A percentile compares a stretch with the other conserved stretches of the same genome.
Evolutionary conservation across 352 stramenopile species (phyloP).

Genomic region (Pythium dissotocum): DNA sequence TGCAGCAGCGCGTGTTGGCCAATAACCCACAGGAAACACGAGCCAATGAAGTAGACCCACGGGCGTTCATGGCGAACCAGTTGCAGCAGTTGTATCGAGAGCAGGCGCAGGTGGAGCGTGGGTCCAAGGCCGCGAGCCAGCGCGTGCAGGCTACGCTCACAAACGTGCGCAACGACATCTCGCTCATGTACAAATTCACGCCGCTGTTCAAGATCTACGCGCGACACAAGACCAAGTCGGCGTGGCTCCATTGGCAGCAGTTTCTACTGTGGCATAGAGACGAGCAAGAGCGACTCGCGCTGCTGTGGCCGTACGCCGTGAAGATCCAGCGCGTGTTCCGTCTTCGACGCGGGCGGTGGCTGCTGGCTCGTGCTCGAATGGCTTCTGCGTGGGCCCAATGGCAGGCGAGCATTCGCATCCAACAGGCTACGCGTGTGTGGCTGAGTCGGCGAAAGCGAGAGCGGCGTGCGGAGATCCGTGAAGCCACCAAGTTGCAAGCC

Average conservation of each 20-base stretch:
- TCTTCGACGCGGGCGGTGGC: conserved; percentile 37
- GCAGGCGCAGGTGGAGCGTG: conserved; percentile 29
- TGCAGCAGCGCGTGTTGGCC: conserved; percentile 16
- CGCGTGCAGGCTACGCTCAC: conserved; percentile 44
- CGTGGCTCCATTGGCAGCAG: conserved; percentile 40
- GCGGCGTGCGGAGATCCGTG: conserved; percentile 16
- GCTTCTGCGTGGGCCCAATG: conserved; percentile 38
- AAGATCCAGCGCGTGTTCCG: conserved; percentile 66
- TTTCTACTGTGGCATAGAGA: conserved; percentile 47
- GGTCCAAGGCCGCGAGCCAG: conserved; percentile 29
- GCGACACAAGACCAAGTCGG: conserved; percentile 37
- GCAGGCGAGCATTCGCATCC: conserved; percentile 37
- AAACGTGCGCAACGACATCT: conserved; percentile 42
- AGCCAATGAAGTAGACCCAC: conserved; percentile 28
- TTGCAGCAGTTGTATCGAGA: conserved; percentile 38
- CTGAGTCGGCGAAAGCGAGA: conserved; percentile 27
- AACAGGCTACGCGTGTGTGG: conserved; percentile 34
- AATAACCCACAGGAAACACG: conserved; percentile 6
- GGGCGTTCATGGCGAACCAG: conserved; percentile 20
- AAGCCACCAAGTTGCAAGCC: conserved; percentile 46
- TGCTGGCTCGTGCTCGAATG: conserved; percentile 35
- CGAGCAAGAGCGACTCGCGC: conserved; percentile 39
- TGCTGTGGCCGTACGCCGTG: conserved; percentile 47
- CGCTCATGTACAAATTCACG: conserved; percentile 59
- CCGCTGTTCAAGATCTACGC: conserved; percentile 61